Percentiles rank a stretch among this genome's conserved stretches.
phyloP scores from a whole-genome alignment of 805 yeast genomes.

The Hanseniaspora thailandica region DNA sequence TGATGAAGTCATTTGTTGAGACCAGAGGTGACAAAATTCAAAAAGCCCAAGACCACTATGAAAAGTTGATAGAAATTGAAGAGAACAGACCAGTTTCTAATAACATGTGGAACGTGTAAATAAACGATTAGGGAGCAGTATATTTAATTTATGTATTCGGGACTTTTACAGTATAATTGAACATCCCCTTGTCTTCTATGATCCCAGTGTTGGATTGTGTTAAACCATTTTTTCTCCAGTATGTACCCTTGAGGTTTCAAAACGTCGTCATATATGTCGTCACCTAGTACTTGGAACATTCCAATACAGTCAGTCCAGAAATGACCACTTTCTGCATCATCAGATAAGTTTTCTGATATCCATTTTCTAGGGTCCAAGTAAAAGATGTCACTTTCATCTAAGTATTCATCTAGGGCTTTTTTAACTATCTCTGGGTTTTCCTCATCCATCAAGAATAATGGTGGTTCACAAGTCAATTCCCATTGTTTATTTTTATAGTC shows the following conservation, averaged over 20 bases:
- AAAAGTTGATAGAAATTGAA: background rate
- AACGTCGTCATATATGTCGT: constrained; percentile 31
- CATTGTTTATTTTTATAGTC: constrained; percentile 42
- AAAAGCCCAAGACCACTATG: background rate
- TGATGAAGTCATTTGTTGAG: constrained; percentile 16
- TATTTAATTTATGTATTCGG: constrained; percentile 14
- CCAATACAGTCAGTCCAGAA: constrained; percentile 67
- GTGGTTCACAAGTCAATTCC: constrained; percentile 90
- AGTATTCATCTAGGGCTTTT: constrained; percentile 36
- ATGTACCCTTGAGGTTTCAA: constrained; percentile 35
- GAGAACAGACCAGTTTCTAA: constrained; percentile 8
- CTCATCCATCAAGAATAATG: constrained; percentile 34
- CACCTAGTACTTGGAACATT: constrained; percentile 53
- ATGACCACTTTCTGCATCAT: constrained; percentile 16
- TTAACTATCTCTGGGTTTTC: constrained; percentile 19
- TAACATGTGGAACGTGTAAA: constrained; percentile 19
- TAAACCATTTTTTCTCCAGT: constrained; percentile 51
- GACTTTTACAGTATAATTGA: constrained; percentile 40
- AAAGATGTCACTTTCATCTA: constrained; percentile 80
- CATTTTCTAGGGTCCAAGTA: constrained; percentile 30
- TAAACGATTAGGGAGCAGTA: constrained; percentile 5
- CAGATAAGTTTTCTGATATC: constrained; percentile 2
- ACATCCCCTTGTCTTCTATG: constrained; percentile 66
- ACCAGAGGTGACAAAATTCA: constrained; percentile 18
- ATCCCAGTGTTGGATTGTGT: constrained; percentile 80